A percentile compares a stretch with the other conserved stretches of the same genome.
phyloP scores from a whole-genome alignment of 1,139 yeast species.

The Zygotorulaspora mrakii region DNA sequence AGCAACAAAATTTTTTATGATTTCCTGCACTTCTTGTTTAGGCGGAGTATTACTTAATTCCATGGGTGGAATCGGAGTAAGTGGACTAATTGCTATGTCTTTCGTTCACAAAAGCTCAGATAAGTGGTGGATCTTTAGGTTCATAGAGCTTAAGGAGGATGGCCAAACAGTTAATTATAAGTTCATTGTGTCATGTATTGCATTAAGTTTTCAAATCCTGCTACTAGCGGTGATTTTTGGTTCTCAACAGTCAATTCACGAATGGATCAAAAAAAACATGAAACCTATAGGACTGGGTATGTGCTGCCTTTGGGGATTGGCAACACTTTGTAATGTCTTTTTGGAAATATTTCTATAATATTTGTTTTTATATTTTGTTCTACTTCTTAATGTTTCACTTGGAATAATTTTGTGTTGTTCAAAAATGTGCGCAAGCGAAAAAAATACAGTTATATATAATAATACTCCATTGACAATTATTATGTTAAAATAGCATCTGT shows the following conservation, averaged over 20 bases:
- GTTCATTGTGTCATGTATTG: slow-evolving; percentile 27
- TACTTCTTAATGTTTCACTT: not conserved
- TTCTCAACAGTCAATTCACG: slow-evolving; percentile 15
- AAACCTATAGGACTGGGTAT: slow-evolving; percentile 27
- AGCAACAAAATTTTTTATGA: slow-evolving; percentile 35
- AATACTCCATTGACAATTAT: no score
- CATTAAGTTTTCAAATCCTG: slow-evolving; percentile 24
- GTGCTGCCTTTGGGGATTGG: slow-evolving; percentile 33
- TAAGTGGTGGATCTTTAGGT: slow-evolving; percentile 29
- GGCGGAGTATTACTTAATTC: slow-evolving; percentile 37
- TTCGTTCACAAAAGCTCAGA: slow-evolving; percentile 21
- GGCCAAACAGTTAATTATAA: slow-evolving; percentile 20
- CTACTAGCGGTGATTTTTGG: slow-evolving; percentile 22
- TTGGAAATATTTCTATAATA: slow-evolving; percentile 20
- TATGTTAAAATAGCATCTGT: no score
- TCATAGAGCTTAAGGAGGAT: slow-evolving; percentile 21
- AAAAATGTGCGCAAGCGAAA: not conserved
- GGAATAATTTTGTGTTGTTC: slow-evolving; percentile 1
- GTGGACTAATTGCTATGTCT: slow-evolving; percentile 35
- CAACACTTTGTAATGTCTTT: slow-evolving; percentile 29
- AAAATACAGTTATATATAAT: not conserved
- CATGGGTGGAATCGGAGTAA: slow-evolving; percentile 37
- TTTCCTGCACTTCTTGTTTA: slow-evolving; percentile 36
- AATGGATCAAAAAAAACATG: slow-evolving; percentile 18
- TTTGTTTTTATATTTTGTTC: slow-evolving; percentile 7